phyloP scores from a whole-genome alignment of 192 early-diverging fungal species.

The Rhizophagus prolifer region DNA sequence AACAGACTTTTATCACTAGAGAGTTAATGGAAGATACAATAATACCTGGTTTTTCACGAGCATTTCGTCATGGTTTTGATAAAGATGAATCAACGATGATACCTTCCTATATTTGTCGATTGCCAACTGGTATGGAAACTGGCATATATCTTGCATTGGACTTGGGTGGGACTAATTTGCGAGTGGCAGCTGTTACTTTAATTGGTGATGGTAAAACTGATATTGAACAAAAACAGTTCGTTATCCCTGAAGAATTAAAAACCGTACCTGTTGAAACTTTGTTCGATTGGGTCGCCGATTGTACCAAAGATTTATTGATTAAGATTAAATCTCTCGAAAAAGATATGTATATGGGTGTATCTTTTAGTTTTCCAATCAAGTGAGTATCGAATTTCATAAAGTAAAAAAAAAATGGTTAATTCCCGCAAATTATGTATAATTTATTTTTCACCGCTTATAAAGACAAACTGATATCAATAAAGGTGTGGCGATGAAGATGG shows the following conservation, averaged over 20 bases:
- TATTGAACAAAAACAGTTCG: constrained; percentile 71
- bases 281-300: constrained; percentile 84
- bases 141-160: constrained; percentile 91
- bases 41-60: neutral
- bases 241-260: constrained; percentile 78
- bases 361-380: constrained; percentile 82
- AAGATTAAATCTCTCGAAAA: constrained; percentile 50
- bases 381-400: constrained; percentile 44
- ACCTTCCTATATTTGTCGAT: constrained; percentile 81
- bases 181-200: constrained; percentile 80
- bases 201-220: constrained; percentile 67
- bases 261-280: constrained; percentile 63
- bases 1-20: neutral
- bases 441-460: constrained; percentile 25
- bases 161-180: constrained; percentile 93
- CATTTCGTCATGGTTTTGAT: constrained; percentile 35
- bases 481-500: constrained; percentile 55
- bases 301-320: constrained; percentile 52
- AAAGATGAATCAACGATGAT: constrained; percentile 74
- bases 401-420: neutral
- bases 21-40: neutral
- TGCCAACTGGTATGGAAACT: constrained; percentile 81
- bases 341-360: constrained; percentile 70
- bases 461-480: constrained; percentile 56
- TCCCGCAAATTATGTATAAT: neutral